Evolutionary conservation across 331 rosid species (phyloP), one percentile per base, ranked within the genome.

Genomic region (Saraca asoca): DNA sequence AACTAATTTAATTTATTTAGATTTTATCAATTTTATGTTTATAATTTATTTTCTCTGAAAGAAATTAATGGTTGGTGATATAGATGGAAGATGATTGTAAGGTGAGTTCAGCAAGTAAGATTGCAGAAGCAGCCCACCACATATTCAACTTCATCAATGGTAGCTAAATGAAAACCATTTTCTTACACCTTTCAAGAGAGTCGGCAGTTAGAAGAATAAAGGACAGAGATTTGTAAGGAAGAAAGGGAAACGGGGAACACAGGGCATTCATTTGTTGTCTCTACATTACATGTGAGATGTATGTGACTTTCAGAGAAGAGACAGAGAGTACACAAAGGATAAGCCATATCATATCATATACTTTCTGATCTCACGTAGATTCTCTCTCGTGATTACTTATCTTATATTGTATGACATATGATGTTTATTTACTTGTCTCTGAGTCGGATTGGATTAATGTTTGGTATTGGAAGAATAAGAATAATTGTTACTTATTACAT

Each of bases 81-180:
- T 90, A 94, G 99, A 88, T 94, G 38, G 97, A 94, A 73, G 96
- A 94, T 51, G 96, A 74, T 11, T 90, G 97, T 54, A 62, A 80
- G 74, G 77, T 90, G 65, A 76, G 87, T 56, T 73, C 96, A 55
- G 91, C 95, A 59, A 86, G 77, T 75, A 91, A 88, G 59, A 94
- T 94, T 51, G 90, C 91, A 55, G 87, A 68, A 74, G 77, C 90
- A 46, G 97, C 88, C 67, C 81, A 85, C 66, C 83, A 80, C 50
- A 85, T 90, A 67, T 83, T 90, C 64, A 82, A 72, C 79, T 75
- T 68, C 69, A 86, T 90, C 69, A 77, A 83, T 64, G 78, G 83
- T 58, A 76, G 75, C 80, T 84, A 67, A 75, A 19, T 10, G 29
- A 35, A 71, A 15, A 66, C 5, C 41, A 19, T 18, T n/a, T 29